Base-by-base conservation (phyloP, 2,329 filamentous ascomycete species). In the Pseudocercospora fijiensis region DNA sequence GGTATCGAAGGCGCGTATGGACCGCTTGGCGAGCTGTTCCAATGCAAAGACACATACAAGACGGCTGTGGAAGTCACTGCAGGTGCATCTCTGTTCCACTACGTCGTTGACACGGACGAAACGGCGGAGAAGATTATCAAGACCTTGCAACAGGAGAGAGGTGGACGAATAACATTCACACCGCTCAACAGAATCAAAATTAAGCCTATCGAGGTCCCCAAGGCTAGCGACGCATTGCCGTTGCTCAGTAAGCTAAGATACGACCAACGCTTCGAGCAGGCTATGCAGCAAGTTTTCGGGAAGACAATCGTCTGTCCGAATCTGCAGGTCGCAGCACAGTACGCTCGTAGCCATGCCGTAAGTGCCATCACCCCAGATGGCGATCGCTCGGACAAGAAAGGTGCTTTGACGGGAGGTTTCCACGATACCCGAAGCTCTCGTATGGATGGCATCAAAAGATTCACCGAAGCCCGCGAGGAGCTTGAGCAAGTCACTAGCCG, bases 231-330 rank as follows among this genome's bases (percentile, higher is more conserved):
- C 76, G 94, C 92, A 1, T 87, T 96, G 37, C 91, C 92, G 0
- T 86, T 99, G 71, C 83, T 97, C 62, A 89, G 88, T 73, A 96
- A 96, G 78, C 85, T 98, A 65, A 85, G 86, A 56, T 99, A 89
- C 73, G 90, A 97, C 58, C 74, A 83, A 1, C 83, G 81, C 65
- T 97, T 89, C 70, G 91, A 96, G 63, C 89, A 87, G 71, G 95
- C 95, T 0, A 95, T 99, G 76, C 88, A 91, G 74, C 93, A 97
- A 75, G 92, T 99, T 0, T 99, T 99, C 78, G 95, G 93, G 53
- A 96, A 92, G 77, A 95, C 92, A 0, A 92, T 99, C 58, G 90
- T 99, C 61, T 98, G 95, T 70, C 93, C 94, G 2, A 96, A 92
- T 70, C 81, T 99, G 66, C 86, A 90, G 56, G 86, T 96, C 63